A percentile compares a stretch with the other conserved stretches of the same genome.
Evolutionary conservation across 1,139 yeast genomes (phyloP).

Genomic region (Geotrichum aggregatum): DNA sequence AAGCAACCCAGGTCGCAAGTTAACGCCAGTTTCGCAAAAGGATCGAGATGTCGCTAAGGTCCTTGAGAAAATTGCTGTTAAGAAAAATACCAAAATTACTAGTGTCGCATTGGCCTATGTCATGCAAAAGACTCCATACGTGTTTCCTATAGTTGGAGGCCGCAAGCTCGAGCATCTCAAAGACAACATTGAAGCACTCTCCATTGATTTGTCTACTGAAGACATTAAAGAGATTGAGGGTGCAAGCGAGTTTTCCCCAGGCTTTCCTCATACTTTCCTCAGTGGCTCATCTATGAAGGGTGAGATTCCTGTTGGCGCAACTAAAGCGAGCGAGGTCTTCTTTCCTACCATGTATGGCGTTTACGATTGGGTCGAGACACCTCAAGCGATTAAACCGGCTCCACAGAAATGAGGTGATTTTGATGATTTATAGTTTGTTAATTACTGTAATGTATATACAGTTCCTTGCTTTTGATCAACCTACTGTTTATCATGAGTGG

Average conservation of each 20-base stretch:
- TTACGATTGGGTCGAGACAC: not conserved
- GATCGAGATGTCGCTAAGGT: not conserved
- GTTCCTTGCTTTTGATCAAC: too few species aligned
- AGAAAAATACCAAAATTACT: not conserved
- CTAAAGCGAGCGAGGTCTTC: not conserved
- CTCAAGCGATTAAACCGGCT: not conserved
- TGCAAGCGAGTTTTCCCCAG: not conserved
- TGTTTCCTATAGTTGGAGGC: not conserved
- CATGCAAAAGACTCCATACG: not conserved
- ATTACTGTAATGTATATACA: too few species aligned
- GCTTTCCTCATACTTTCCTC: slow-evolving; percentile 2
- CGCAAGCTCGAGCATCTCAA: not conserved
- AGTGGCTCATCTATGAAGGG: not conserved
- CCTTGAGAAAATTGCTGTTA: not conserved
- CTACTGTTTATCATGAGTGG: too few species aligned
- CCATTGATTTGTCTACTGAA: not conserved
- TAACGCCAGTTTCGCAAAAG: not conserved
- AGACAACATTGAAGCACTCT: not conserved
- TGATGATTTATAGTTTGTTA: too few species aligned
- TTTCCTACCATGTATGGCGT: not conserved
- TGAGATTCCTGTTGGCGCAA: not conserved
- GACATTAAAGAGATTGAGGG: not conserved
- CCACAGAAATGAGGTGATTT: too few species aligned
- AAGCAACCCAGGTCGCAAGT: not conserved
- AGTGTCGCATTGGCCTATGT: not conserved